These are phyloP conservation scores for Thelonectria olida DNA, from an alignment of 2,329 filamentous ascomycete genomes.

Conservation along the genomic window DNA sequence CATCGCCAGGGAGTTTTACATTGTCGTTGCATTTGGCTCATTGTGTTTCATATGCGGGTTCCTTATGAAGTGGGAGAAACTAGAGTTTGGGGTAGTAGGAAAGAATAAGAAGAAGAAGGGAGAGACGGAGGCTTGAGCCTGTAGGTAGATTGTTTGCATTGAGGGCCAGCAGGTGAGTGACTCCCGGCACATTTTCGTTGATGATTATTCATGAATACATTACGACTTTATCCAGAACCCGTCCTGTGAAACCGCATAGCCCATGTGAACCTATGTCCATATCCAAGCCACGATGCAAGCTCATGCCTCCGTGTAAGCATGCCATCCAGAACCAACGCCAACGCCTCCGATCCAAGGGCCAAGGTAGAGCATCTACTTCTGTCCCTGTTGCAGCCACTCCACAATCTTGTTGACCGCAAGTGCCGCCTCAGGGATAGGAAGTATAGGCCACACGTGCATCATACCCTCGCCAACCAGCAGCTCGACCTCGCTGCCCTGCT, in stretches of 20 bases:
- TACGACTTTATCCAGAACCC: not conserved
- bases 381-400: slow-evolving; percentile 35
- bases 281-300: not conserved
- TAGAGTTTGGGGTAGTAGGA: slow-evolving; percentile 13
- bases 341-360: slow-evolving; percentile 18
- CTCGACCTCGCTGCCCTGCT: slow-evolving; percentile 38
- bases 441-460: slow-evolving; percentile 46
- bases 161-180: not conserved
- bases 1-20: slow-evolving; percentile 17
- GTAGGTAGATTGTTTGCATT: not conserved
- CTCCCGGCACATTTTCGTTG: no score
- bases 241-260: not conserved
- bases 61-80: slow-evolving; percentile 21
- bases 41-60: slow-evolving; percentile 17
- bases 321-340: slow-evolving; percentile 14
- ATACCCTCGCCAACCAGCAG: slow-evolving; percentile 42
- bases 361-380: not conserved
- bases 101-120: not conserved
- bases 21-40: slow-evolving; percentile 10
- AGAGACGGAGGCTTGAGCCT: not conserved
- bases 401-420: slow-evolving; percentile 40
- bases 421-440: slow-evolving; percentile 41
- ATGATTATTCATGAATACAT: slow-evolving; percentile 3
- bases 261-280: not conserved
- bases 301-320: not conserved